These are phyloP conservation scores for Apiospora phragmitis DNA, from an alignment of 2,329 filamentous ascomycete genomes.

Conservation along the genomic window DNA sequence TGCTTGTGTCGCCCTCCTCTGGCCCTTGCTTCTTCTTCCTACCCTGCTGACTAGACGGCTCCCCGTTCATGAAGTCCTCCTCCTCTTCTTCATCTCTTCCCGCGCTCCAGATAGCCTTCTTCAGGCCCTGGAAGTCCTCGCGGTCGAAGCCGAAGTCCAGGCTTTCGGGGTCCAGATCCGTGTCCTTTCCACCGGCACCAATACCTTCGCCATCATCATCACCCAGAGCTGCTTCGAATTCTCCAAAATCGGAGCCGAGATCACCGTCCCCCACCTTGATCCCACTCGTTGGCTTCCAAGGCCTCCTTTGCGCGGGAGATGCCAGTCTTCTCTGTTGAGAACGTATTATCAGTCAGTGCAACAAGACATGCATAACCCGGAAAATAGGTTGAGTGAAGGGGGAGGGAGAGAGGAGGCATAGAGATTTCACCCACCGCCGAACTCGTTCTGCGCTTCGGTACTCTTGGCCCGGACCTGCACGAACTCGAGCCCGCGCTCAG, in stretches of 20 bases:
- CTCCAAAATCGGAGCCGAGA: constrained; percentile 34
- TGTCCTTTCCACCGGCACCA: constrained; percentile 21
- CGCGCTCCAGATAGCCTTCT: constrained; percentile 51
- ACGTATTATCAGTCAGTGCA: background rate
- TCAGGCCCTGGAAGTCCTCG: constrained; percentile 53
- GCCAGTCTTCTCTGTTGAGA: constrained; percentile 54
- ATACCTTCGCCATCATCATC: constrained; percentile 26
- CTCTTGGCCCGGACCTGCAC: constrained; percentile 50
- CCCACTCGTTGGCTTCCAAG: constrained; percentile 68
- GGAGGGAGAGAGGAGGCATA: background rate
- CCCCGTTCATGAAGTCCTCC: constrained; percentile 12
- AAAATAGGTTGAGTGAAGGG: background rate
- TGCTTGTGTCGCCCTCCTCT: constrained; percentile 16
- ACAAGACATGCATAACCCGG: no score
- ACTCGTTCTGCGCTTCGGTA: constrained; percentile 52
- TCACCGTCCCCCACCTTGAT: constrained; percentile 33
- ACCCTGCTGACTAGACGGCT: background rate
- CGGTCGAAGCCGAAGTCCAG: constrained; percentile 54
- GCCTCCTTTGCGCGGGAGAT: constrained; percentile 61
- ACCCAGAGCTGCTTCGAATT: constrained; percentile 32
- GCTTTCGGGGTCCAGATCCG: constrained; percentile 43
- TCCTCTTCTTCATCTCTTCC: constrained; percentile 24
- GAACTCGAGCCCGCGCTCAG: constrained; percentile 61
- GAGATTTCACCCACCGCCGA: constrained; percentile 46
- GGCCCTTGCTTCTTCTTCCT: constrained; percentile 6